Evolutionary conservation across 805 yeast species (phyloP).

Genomic region (Vanderwaltozyma verrucispora): DNA sequence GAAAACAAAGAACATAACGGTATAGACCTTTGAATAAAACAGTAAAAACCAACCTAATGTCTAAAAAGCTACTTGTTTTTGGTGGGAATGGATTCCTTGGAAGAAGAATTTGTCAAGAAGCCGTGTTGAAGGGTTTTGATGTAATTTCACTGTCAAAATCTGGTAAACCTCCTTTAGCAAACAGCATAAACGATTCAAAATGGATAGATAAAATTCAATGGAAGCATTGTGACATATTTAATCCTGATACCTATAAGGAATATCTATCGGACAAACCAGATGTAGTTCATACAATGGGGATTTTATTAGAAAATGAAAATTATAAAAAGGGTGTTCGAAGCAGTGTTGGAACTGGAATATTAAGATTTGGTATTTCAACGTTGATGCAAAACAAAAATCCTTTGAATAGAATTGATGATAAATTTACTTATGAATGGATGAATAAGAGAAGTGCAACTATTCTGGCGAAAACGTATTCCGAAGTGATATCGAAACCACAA

Average conservation of each 20-base stretch:
- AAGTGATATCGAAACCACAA: no score
- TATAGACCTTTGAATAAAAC: no score
- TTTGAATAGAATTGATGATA: conserved; percentile 29
- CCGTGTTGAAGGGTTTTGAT: conserved; percentile 47
- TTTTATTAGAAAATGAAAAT: conserved; percentile 53
- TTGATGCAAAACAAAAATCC: conserved; percentile 47
- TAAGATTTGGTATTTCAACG: conserved; percentile 6
- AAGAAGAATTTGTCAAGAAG: conserved; percentile 57
- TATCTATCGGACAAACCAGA: conserved; percentile 42
- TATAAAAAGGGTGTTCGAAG: conserved; percentile 40
- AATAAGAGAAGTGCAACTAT: conserved; percentile 61
- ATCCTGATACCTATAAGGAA: conserved; percentile 45
- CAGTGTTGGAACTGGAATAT: conserved; percentile 3
- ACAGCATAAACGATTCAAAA: conserved; percentile 21
- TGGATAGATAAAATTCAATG: conserved; percentile 57
- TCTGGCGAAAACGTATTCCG: conserved; percentile 45
- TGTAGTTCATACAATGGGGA: conserved; percentile 79
- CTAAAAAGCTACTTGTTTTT: conserved; percentile 44
- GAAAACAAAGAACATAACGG: no score
- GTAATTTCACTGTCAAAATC: conserved; percentile 64
- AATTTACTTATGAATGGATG: conserved; percentile 44
- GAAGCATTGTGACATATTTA: conserved; percentile 58
- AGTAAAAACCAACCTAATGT: neutral
- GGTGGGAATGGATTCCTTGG: conserved; percentile 90
- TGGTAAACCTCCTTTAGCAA: conserved; percentile 38